Evolutionary conservation across 2,329 filamentous ascomycete species (phyloP).

Genomic region (Botrytis tulipae): DNA sequence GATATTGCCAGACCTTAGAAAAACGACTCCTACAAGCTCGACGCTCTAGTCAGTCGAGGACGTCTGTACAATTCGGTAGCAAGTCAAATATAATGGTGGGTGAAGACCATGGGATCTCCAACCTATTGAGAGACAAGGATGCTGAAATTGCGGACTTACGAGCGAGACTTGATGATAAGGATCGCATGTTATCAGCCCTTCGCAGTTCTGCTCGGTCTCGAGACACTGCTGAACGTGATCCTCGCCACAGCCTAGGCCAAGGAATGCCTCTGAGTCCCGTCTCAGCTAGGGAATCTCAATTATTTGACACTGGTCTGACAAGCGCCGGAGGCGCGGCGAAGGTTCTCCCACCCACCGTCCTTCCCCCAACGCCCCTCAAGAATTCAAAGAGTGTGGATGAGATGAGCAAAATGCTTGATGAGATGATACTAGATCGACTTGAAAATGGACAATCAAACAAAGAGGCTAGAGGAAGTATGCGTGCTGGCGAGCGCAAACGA

Average conservation of each 20-base stretch:
- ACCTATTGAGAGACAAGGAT: conserved; percentile 82
- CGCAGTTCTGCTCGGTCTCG: conserved; percentile 82
- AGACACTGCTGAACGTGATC: conserved; percentile 67
- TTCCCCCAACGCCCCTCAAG: conserved; percentile 33
- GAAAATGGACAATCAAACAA: conserved; percentile 72
- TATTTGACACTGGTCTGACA: conserved; percentile 26
- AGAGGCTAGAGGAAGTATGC: conserved; percentile 64
- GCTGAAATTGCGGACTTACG: conserved; percentile 89
- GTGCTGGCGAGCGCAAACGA: conserved; percentile 47
- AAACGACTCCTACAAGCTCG: conserved; percentile 88
- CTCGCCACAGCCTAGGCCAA: conserved; percentile 29
- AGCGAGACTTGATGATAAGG: conserved; percentile 87
- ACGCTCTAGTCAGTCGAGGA: conserved; percentile 82
- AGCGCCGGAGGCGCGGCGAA: conserved; percentile 20
- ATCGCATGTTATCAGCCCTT: conserved; percentile 85
- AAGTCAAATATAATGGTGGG: conserved; percentile 67
- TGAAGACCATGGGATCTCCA: conserved; percentile 73
- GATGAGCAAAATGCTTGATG: conserved; percentile 89
- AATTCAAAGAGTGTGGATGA: conserved; percentile 73
- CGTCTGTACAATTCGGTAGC: conserved; percentile 68
- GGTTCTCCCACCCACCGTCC: conserved; percentile 24
- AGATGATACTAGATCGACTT: conserved; percentile 91
- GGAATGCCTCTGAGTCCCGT: conserved; percentile 35
- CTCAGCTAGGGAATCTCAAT: conserved; percentile 34
- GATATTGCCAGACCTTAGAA: conserved; percentile 92